Evolutionary conservation across 352 stramenopile species (phyloP).

Genomic region (Phytophthora aleatoria): DNA sequence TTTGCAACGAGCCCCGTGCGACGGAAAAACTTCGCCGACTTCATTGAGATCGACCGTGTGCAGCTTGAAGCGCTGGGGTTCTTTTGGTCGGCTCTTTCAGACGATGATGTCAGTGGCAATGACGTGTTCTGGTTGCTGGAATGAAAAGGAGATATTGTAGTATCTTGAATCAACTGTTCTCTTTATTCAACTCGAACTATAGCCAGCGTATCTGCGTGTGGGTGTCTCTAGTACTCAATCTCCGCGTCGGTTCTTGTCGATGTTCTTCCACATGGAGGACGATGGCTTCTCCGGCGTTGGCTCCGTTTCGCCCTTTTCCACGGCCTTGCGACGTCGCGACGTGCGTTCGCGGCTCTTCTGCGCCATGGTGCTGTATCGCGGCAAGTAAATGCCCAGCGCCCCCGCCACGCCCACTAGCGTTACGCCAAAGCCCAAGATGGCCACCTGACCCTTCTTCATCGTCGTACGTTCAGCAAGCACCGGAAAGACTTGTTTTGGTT

Average conservation of each 20-base stretch:
- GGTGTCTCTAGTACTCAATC: slow-evolving; percentile 17
- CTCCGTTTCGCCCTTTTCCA: slow-evolving; percentile 21
- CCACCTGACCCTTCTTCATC: slow-evolving; percentile 39
- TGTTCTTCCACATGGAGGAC: slow-evolving; percentile 59
- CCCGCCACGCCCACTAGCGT: slow-evolving; percentile 43
- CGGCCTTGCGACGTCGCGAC: slow-evolving; percentile 11
- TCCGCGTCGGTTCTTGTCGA: slow-evolving; percentile 40
- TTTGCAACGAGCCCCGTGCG: slow-evolving; percentile 30
- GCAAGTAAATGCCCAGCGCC: slow-evolving; percentile 44
- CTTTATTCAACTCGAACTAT: slow-evolving; percentile 2
- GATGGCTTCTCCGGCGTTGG: slow-evolving; percentile 15
- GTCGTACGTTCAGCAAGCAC: neutral
- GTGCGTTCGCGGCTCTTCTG: slow-evolving; percentile 46
- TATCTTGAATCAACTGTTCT: neutral
- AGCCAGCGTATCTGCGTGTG: neutral
- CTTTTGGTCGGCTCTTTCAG: slow-evolving; percentile 39
- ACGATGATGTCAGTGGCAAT: slow-evolving; percentile 8
- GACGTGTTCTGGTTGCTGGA: slow-evolving; percentile 3
- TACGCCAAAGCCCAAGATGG: slow-evolving; percentile 41
- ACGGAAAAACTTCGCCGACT: slow-evolving; percentile 44
- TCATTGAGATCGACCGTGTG: slow-evolving; percentile 56
- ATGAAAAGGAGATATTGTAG: neutral
- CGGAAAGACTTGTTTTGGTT: neutral
- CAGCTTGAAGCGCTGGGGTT: slow-evolving; percentile 56
- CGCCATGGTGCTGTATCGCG: slow-evolving; percentile 49